Percentiles rank a stretch among this genome's conserved stretches.
Evolutionary conservation across 1,139 yeast species (phyloP).

Genomic region (Pichia sp.): DNA sequence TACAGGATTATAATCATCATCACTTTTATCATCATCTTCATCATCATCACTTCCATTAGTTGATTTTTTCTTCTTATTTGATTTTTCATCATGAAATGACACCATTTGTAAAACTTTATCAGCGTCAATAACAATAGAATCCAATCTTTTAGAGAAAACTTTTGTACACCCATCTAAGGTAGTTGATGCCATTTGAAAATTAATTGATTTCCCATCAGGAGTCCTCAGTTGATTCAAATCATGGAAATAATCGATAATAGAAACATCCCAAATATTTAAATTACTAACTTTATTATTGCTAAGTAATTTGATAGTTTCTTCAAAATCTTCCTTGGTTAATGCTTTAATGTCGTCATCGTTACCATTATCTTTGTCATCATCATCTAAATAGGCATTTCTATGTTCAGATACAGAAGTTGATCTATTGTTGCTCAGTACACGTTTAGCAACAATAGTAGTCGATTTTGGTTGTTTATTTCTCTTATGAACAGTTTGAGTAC

Average conservation of each 20-base stretch:
- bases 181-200: slow-evolving; percentile 71
- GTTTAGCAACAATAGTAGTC: background rate
- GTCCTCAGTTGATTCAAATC: slow-evolving; percentile 53
- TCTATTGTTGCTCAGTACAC: background rate
- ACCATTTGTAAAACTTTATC: slow-evolving; percentile 46
- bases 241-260: slow-evolving; percentile 79
- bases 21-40: slow-evolving; percentile 23
- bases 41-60: slow-evolving; percentile 11
- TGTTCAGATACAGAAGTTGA: background rate
- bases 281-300: slow-evolving; percentile 75
- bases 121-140: slow-evolving; percentile 82
- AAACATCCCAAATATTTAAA: slow-evolving; percentile 74
- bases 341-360: slow-evolving; percentile 1
- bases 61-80: slow-evolving; percentile 19
- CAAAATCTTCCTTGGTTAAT: slow-evolving; percentile 37
- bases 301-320: slow-evolving; percentile 87
- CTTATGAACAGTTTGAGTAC: background rate
- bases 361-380: background rate
- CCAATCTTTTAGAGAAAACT: slow-evolving; percentile 76
- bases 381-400: background rate
- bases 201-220: slow-evolving; percentile 46
- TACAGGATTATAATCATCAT: slow-evolving; percentile 26
- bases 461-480: background rate
- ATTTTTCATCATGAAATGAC: slow-evolving; percentile 27
- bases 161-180: slow-evolving; percentile 80